Evolutionary conservation across 2,329 filamentous ascomycete genomes (phyloP).

Genomic region (Cercospora berteroae): DNA sequence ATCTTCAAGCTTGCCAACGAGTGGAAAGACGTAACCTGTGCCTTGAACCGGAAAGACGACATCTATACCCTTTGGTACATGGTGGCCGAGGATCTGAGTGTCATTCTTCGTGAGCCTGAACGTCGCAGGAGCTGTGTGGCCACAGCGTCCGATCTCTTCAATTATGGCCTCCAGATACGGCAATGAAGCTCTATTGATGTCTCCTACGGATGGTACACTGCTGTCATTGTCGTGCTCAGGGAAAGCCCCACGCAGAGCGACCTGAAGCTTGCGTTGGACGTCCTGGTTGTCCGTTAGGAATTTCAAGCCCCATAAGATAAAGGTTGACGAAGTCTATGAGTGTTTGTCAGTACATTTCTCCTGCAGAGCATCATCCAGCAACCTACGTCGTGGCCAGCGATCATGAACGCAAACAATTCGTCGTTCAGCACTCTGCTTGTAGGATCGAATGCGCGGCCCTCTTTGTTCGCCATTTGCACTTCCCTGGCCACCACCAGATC

Average conservation of each 20-base stretch:
- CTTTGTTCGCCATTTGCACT: constrained; percentile 38
- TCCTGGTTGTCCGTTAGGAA: constrained; percentile 38
- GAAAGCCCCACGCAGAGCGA: constrained; percentile 34
- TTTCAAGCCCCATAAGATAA: constrained; percentile 45
- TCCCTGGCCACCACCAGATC: constrained; percentile 41
- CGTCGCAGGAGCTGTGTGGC: constrained; percentile 27
- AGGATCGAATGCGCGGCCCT: constrained; percentile 31
- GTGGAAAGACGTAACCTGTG: background rate
- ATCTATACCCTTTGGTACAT: constrained; percentile 7
- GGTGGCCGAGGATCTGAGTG: constrained; percentile 5
- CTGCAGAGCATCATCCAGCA: no score
- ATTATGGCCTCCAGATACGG: constrained; percentile 11
- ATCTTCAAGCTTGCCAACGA: background rate
- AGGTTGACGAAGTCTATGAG: constrained; percentile 45
- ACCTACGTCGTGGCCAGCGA: constrained; percentile 41
- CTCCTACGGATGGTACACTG: background rate
- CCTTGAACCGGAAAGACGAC: constrained; percentile 6
- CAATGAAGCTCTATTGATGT: background rate
- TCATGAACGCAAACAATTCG: constrained; percentile 38
- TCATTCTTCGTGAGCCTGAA: constrained; percentile 3
- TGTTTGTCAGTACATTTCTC: background rate
- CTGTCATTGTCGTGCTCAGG: constrained; percentile 17
- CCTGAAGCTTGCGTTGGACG: constrained; percentile 40
- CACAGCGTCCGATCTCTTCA: constrained; percentile 25
- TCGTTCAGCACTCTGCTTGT: constrained; percentile 28